Evolutionary conservation across 345 rosid species (phyloP), one percentile per base, ranked within the genome.

Genomic region (Brassica carinata): DNA sequence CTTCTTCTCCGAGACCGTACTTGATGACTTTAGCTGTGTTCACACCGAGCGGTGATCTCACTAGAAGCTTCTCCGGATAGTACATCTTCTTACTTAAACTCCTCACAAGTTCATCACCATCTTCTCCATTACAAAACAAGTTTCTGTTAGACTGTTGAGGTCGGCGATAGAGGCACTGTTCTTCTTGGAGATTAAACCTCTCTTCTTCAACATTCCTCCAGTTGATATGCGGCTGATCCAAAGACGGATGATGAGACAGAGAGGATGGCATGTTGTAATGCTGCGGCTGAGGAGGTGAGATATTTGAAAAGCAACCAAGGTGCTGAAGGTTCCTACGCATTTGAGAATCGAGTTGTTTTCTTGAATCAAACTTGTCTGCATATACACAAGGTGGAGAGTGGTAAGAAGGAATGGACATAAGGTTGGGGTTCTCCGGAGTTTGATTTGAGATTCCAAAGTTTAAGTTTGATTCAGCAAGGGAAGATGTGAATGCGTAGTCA

Each of bases 61-160:
- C 86, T 23, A 88, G 72, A 77, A 87, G 87, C 86, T 88, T 92
- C 80, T 90, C 92, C 6, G 92, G 88, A 79, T 84, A 87, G 64
- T 51, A 77, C 71, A 80, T 85, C 62, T 73, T 88, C 57, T 78
- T 88, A 61, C 86, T 87, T 18, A 77, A n/a, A 77, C 84, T 80
- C 76, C 85, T 86, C 57, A 84, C 55, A 38, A 59, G 66, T 1
- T 83, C 85, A 78, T 76, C 74, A 38, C 79, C 79, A 43, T 77
- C 79, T 79, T 74, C 74, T 48, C 83, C 84, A 63, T 69, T 36
- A 82, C 86, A 85, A 71, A 78, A 84, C 67, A 77, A 57, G 79
- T 82, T 90, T 85, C 85, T 88, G 83, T 78, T 86, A n/a, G 82
- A 75, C 61, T 83, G 88, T 66, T 84, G 88, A 70, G 83, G 73